These are phyloP conservation scores for Stentor coeruleus DNA, from an alignment of 73 alveolate species.

Conservation along the genomic window DNA sequence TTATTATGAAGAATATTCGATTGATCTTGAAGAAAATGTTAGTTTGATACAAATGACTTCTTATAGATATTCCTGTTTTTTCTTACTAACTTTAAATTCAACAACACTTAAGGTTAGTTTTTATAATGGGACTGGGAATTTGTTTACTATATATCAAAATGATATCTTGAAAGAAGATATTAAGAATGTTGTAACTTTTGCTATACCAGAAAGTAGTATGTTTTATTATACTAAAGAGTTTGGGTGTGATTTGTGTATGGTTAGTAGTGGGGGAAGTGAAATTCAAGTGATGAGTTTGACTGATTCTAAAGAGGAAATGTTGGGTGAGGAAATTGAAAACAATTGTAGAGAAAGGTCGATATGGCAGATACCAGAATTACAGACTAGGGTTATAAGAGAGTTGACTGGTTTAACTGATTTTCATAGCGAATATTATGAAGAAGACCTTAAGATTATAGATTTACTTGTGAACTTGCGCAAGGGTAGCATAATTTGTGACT, in stretches of 20 bases:
- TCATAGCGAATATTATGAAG: not conserved
- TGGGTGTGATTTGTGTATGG: constrained; percentile 1
- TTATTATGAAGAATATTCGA: not conserved
- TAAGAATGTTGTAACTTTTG: not conserved
- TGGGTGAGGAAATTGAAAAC: not conserved
- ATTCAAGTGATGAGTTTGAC: not conserved
- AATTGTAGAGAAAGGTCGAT: not conserved
- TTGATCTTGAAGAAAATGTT: not conserved
- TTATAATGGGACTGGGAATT: not conserved
- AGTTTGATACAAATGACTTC: not conserved
- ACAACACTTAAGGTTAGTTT: not conserved
- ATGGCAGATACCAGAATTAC: not conserved
- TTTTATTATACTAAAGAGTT: not conserved
- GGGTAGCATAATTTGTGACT: not conserved
- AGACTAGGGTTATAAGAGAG: not conserved
- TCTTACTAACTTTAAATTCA: not conserved
- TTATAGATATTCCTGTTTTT: not conserved
- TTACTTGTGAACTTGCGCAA: not conserved
- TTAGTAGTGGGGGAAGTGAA: not conserved
- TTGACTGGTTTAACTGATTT: not conserved
- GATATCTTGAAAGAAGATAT: not conserved
- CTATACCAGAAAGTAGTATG: not conserved
- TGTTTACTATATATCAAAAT: not conserved
- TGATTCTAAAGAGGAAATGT: not conserved
- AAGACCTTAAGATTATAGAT: not conserved